These are phyloP conservation scores for Yamadazyma insecticola DNA, from an alignment of 805 yeast species.

Conservation along the genomic window DNA sequence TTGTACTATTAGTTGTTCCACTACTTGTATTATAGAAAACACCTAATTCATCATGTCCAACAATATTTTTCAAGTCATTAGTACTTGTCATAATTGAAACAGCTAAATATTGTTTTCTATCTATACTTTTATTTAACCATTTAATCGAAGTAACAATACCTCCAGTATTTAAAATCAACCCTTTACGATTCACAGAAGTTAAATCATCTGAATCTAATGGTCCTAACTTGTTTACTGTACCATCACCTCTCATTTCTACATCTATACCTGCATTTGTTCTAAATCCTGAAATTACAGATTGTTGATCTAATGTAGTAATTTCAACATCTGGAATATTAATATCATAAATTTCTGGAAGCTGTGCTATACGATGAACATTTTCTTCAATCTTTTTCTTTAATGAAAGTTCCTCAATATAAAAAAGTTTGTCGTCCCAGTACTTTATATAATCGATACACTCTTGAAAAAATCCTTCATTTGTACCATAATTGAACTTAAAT, in stretches of 20 bases:
- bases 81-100: constrained; percentile 41
- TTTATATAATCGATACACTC: constrained; percentile 41
- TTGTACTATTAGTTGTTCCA: not conserved
- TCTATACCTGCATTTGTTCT: too few relatives aligned
- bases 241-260: too few relatives aligned
- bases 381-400: constrained; percentile 4
- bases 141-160: constrained; percentile 48
- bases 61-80: constrained; percentile 11
- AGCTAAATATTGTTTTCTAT: constrained; percentile 41
- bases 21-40: constrained; percentile 18
- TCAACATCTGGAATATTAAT: too few relatives aligned
- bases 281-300: too few relatives aligned
- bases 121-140: constrained; percentile 39
- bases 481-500: constrained; percentile 44
- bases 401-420: constrained; percentile 33
- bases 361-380: too few relatives aligned
- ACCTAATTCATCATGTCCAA: constrained; percentile 25
- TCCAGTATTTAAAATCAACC: constrained; percentile 46
- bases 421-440: constrained; percentile 46
- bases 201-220: too few relatives aligned
- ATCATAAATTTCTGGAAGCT: too few relatives aligned
- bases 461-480: constrained; percentile 39
- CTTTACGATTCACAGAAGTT: constrained; percentile 18
- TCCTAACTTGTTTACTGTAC: too few relatives aligned
- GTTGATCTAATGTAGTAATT: too few relatives aligned